Base-by-base conservation (phyloP, 2,329 filamentous ascomycete species). In the Epichloe bromicola region DNA sequence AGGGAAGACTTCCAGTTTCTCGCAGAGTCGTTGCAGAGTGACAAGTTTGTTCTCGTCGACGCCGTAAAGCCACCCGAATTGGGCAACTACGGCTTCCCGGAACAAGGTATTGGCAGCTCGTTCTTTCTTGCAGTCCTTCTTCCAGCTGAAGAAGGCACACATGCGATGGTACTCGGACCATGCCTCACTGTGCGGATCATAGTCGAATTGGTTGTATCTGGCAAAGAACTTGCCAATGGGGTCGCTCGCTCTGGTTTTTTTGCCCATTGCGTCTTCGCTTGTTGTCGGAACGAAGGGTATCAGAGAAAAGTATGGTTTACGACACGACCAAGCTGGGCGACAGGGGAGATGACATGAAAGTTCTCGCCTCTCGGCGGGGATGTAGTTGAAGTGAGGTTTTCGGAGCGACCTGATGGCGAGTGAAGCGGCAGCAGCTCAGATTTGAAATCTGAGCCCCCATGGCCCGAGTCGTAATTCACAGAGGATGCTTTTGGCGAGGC, bases 81-180 rank as follows among this genome's bases (percentile, higher is more conserved):
- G 20, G 8, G 20, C 20, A 2, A 48, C 50, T 5, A 51, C 11
- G 20, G 50, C 50, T 5, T 23, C 17, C 14, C 15, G 26, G 8
- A 51, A 36, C 4, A 36, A 4, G 3, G 3, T 4, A 1, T 20
- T 30, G 4, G 34, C 45, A n/a, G 11, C 36, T 23, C 17, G 5
- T 37, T 48, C 33, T 14, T 39, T 19, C 6, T 38, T 20, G 6
- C 33, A 15, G 19, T 33, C 10, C 14, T 3, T 39, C 10, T 11
- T n/a, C 50, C 50, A 51, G 4, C 3, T 4, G 5, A 38, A 38
- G 6, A 14, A 42, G 4, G 1, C 17, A 5, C 3, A 6, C 30
- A 51, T 17, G 33, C 50, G 50, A 5, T 17, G 4, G 12, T 33
- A 51, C 33, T 51, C 50, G 2, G 39, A 20, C 50, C 50, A 51